Conservation (phyloP, 2,329 filamentous ascomycete species). For the Emergomyces pasteurianus region DNA sequence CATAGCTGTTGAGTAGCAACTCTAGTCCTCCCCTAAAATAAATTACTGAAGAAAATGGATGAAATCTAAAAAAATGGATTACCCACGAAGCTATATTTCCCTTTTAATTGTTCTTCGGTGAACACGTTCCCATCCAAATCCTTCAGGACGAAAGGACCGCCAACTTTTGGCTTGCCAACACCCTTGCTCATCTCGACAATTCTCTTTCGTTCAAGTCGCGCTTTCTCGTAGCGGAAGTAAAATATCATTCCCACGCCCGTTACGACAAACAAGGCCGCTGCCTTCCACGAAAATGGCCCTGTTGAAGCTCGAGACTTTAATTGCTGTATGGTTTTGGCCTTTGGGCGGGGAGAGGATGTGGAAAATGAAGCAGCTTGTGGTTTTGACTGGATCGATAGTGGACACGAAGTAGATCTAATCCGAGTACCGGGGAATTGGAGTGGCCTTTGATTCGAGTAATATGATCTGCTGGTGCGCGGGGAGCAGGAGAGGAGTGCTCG, state of each 20-base stretch:
- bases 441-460: background rate
- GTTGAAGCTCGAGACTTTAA: conserved; percentile 28
- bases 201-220: conserved; percentile 75
- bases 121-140: conserved; percentile 73
- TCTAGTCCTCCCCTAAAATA: conserved; percentile 3
- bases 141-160: conserved; percentile 68
- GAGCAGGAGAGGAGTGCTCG: background rate
- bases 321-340: conserved; percentile 29
- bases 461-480: background rate
- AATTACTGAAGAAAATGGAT: background rate
- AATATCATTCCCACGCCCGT: conserved; percentile 67
- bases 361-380: background rate
- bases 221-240: conserved; percentile 92
- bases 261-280: conserved; percentile 70
- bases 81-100: conserved; percentile 54
- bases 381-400: background rate
- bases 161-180: conserved; percentile 84
- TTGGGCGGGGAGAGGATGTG: conserved; percentile 18
- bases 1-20: background rate
- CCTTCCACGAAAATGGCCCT: conserved; percentile 80
- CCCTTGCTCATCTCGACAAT: conserved; percentile 89
- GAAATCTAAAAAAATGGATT: background rate
- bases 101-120: conserved; percentile 69
- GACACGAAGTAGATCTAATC: background rate
- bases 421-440: background rate